Evolutionary conservation across 2,329 filamentous ascomycete species (phyloP).

Genomic region (Leptographium galeiforme): DNA sequence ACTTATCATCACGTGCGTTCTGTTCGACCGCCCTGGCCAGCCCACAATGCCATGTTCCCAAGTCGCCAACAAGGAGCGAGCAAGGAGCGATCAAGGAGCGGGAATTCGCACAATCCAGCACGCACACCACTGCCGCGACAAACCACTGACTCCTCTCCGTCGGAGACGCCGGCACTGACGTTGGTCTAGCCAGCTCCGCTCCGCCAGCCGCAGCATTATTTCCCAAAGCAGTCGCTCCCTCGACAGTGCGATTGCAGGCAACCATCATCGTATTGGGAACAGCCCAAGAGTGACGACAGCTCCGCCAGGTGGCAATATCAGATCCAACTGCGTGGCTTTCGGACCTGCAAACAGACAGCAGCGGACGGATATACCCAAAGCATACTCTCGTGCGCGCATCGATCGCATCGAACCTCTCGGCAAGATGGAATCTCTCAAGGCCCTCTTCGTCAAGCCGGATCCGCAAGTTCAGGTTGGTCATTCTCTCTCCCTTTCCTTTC

Average conservation of each 20-base stretch:
- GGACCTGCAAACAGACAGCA: not conserved
- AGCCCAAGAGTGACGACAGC: not conserved
- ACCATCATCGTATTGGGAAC: not conserved
- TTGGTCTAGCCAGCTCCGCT: not conserved
- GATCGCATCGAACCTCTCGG: not conserved
- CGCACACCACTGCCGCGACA: not conserved
- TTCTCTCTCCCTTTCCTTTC: not conserved
- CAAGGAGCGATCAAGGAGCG: no score
- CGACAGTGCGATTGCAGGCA: not conserved
- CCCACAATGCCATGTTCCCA: no score
- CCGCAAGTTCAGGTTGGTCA: conserved; percentile 72
- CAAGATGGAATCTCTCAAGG: conserved; percentile 74
- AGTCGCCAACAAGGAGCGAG: no score
- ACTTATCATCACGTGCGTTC: no score
- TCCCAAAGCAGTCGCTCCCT: not conserved
- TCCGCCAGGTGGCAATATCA: not conserved
- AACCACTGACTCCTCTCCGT: not conserved
- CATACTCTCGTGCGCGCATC: not conserved
- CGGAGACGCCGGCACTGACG: not conserved
- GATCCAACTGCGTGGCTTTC: not conserved
- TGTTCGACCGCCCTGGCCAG: no score
- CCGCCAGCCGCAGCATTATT: not conserved
- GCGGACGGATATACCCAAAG: not conserved
- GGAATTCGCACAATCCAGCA: not conserved
- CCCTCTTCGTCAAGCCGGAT: conserved; percentile 82